These are phyloP conservation scores for Lanmaoa rubissima DNA, from an alignment of 768 basidiomycete species.

Conservation along the genomic window DNA sequence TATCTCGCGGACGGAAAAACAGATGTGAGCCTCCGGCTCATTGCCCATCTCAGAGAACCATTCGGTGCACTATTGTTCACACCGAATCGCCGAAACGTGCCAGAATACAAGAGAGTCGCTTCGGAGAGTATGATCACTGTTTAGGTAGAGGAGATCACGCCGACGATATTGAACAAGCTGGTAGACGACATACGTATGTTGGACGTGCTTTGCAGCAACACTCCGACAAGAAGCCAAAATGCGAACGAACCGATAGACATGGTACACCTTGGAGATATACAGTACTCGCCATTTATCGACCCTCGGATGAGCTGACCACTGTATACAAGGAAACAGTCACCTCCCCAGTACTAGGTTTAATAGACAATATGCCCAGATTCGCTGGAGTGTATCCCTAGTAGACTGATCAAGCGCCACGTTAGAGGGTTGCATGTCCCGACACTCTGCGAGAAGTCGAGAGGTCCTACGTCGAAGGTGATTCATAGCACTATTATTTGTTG, in stretches of 20 bases:
- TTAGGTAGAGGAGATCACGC: not conserved
- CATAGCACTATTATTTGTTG: too few relatives aligned
- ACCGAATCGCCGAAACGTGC: too few relatives aligned
- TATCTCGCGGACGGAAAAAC: too few relatives aligned
- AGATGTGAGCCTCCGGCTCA: too few relatives aligned
- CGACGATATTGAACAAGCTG: not conserved
- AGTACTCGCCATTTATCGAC: not conserved
- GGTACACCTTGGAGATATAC: not conserved
- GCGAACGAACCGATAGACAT: not conserved
- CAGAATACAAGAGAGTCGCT: not conserved
- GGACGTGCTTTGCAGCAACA: not conserved
- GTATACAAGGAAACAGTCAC: not conserved
- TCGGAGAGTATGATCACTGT: not conserved
- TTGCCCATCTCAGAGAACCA: too few relatives aligned
- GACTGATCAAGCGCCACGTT: not conserved
- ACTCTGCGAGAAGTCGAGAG: too few relatives aligned
- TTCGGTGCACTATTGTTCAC: too few relatives aligned
- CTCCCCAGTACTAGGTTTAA: not conserved
- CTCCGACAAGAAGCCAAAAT: not conserved
- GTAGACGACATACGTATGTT: not conserved
- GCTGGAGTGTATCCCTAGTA: not conserved
- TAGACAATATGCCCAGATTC: not conserved
- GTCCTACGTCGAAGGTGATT: too few relatives aligned
- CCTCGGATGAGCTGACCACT: not conserved
- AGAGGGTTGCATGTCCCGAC: not conserved